These are phyloP conservation scores for Suhomyces terraborum DNA, from an alignment of 1,139 yeast genomes.

Conservation along the genomic window DNA sequence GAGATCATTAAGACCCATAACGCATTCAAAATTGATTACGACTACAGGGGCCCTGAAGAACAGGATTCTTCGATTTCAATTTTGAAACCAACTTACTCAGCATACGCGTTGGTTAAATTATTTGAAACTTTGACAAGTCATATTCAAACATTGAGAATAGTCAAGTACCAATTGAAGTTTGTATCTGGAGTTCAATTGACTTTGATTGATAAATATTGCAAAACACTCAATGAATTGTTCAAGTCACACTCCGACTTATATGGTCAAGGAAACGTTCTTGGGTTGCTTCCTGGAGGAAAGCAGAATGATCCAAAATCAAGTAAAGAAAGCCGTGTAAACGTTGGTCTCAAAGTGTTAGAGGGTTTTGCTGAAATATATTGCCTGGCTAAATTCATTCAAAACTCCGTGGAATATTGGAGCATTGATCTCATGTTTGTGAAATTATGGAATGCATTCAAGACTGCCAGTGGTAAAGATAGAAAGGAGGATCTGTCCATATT, in stretches of 20 bases:
- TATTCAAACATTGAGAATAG: conserved; percentile 56
- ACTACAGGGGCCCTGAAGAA: conserved; percentile 48
- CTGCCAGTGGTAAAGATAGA: conserved; percentile 21
- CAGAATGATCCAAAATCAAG: conserved; percentile 32
- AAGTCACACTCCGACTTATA: conserved; percentile 50
- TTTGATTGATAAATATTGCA: conserved; percentile 61
- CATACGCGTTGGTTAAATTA: conserved; percentile 61
- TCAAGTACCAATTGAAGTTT: conserved; percentile 66
- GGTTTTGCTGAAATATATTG: conserved; percentile 62
- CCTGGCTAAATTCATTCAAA: conserved; percentile 55
- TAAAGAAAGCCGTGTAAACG: conserved; percentile 38
- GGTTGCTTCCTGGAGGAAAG: conserved; percentile 41
- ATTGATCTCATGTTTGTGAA: conserved; percentile 65
- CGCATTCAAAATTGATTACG: conserved; percentile 65
- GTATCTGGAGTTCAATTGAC: conserved; percentile 70
- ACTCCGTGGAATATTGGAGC: conserved; percentile 62
- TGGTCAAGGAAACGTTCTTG: conserved; percentile 37
- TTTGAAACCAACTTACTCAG: conserved; percentile 66
- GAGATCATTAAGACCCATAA: conserved; percentile 56
- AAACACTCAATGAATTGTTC: conserved; percentile 48
- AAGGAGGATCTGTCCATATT: conserved; percentile 48
- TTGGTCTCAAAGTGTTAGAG: conserved; percentile 52
- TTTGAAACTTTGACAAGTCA: conserved; percentile 69
- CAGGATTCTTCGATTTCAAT: conserved; percentile 22
- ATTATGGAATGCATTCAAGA: conserved; percentile 53